Evolutionary conservation across 139 green algal species (phyloP).

Genomic region (Tetraselmis chui): DNA sequence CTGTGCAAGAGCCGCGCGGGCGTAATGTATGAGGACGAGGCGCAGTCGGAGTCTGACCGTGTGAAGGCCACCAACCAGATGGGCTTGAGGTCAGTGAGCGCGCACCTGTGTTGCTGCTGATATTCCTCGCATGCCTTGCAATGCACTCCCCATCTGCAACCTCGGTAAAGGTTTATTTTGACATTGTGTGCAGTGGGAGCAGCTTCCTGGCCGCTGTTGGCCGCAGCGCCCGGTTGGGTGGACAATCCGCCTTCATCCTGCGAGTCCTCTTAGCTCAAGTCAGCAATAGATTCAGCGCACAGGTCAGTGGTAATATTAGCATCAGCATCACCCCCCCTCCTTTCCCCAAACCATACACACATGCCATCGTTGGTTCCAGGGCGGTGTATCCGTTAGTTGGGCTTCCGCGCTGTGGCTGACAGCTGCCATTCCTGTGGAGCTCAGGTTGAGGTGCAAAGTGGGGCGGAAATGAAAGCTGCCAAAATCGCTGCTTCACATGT

Average conservation of each 20-base stretch:
- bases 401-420: too few relatives aligned
- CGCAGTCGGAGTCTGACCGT: background rate
- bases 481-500: slow-evolving; percentile 24
- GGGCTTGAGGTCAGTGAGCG: background rate
- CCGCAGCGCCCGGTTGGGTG: slow-evolving; percentile 50
- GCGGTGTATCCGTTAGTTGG: too few relatives aligned
- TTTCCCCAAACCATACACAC: too few relatives aligned
- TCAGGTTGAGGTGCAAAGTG: slow-evolving; percentile 29
- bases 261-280: slow-evolving; percentile 43
- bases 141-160: too few relatives aligned
- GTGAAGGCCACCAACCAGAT: background rate
- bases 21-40: slow-evolving; percentile 28
- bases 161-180: too few relatives aligned
- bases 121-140: too few relatives aligned
- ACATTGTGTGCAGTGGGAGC: background rate
- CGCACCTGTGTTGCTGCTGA: too few relatives aligned
- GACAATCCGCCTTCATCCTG: slow-evolving; percentile 52
- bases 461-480: slow-evolving; percentile 59
- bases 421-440: too few relatives aligned
- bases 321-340: too few relatives aligned
- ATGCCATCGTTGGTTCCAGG: too few relatives aligned
- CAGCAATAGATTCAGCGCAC: background rate
- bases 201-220: slow-evolving; percentile 34
- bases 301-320: too few relatives aligned
- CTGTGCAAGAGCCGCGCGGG: slow-evolving; percentile 57